Percentiles rank a stretch among this genome's conserved stretches.
phyloP scores from a whole-genome alignment of 1,139 yeast genomes.

The Lodderomyces margitis region DNA sequence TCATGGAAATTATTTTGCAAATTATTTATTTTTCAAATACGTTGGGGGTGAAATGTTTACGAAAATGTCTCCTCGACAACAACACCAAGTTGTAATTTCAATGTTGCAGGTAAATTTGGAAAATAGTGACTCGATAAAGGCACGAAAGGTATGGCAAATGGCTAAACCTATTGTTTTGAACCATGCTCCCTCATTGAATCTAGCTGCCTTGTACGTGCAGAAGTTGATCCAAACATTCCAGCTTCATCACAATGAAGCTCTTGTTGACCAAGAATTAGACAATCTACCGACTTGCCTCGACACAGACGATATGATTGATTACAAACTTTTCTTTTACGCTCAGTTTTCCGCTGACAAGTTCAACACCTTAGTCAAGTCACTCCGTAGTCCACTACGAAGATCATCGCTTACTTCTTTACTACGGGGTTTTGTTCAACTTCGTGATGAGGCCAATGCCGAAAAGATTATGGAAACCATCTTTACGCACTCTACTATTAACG shows the following conservation, averaged over 20 bases:
- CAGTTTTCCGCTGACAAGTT: constrained; percentile 15
- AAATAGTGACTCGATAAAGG: constrained; percentile 8
- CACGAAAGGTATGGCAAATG: constrained; percentile 5
- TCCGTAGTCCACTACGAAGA: constrained; percentile 31
- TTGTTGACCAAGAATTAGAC: not conserved
- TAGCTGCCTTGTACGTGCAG: not conserved
- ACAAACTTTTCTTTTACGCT: constrained; percentile 17
- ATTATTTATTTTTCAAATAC: constrained; percentile 7
- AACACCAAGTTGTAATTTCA: constrained; percentile 1
- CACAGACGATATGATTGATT: constrained; percentile 10
- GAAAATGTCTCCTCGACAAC: not conserved
- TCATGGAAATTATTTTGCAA: constrained; percentile 13
- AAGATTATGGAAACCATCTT: constrained; percentile 30
- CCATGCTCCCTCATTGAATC: not conserved
- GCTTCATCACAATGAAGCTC: constrained; percentile 1
- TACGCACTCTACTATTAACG: constrained; percentile 25
- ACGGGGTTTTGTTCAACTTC: constrained; percentile 26
- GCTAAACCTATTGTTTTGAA: not conserved
- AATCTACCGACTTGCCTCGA: constrained; percentile 2
- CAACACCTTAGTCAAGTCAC: constrained; percentile 19
- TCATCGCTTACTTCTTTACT: constrained; percentile 36
- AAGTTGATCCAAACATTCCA: not conserved
- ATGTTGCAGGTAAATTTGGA: constrained; percentile 8
- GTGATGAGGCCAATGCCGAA: constrained; percentile 30
- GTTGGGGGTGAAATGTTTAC: not conserved